Base-by-base conservation (phyloP, 352 stramenopile genomes). In the Pythium folliculosum region DNA sequence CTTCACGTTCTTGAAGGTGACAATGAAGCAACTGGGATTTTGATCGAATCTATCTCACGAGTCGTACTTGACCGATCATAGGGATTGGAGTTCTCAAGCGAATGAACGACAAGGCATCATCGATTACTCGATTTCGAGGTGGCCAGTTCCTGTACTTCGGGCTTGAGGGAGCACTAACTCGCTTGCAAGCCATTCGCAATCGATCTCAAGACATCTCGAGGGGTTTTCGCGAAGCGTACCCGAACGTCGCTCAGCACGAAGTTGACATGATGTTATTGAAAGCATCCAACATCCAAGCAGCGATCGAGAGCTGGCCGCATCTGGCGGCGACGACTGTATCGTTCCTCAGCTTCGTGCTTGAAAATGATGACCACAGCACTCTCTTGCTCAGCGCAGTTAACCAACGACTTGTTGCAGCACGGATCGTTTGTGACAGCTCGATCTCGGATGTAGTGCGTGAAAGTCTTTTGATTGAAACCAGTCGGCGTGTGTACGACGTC, bases 1-100 rank as follows among this genome's bases (percentile, higher is more conserved):
- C 67, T 93, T 22, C 83, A 93, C 49, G 84, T 93, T 4, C 61
- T 93, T 17, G 84, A 93, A 90, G 84, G 84, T 90, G 69, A 50
- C 43, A n/a, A 13, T 21, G 3, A 9, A 35, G 21, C 21, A 22
- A 43, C 6, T 0, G 19, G 9, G 27, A 30, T 12, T 16, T 54
- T 44, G 9, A 4, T 35, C 0, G 13, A 47, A 45, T 30, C 0
- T 12, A 32, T 37, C 5, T 22, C 12, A 23, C n/a, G 22, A 14
- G 3, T 14, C 13, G 27, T 44, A 7, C 40, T 53, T 16, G 12
- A 22, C 8, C 27, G 27, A 32, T 30, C 45, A 17, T 45, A 92
- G 84, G 80, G 3, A 71, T 90, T 60, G 80, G 82, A 21, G 71
- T 90, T 49, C 80, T 92, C 44, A 90, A 86, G 49, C 73, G 84